phyloP scores from a whole-genome alignment of 306 rosid genomes.

The Casuarina cunninghamiana region DNA sequence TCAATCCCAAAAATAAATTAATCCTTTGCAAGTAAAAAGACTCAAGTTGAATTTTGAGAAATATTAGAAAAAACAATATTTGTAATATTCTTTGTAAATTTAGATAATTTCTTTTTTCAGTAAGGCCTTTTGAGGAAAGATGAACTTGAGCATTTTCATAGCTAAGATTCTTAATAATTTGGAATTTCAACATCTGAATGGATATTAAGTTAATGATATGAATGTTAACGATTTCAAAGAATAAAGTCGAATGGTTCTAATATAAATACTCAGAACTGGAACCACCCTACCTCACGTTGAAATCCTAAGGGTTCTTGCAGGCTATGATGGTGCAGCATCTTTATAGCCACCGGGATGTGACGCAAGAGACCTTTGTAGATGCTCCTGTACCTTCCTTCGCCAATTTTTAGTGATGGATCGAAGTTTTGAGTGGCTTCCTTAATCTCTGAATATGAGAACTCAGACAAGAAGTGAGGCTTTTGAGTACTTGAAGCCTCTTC shows the following conservation, averaged over 20 bases:
- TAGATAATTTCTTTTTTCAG: no score
- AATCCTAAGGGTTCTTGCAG: constrained; percentile 48
- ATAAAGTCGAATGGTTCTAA: constrained; percentile 3
- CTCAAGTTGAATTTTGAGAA: no score
- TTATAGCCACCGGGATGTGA: constrained; percentile 27
- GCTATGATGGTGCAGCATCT: constrained; percentile 36
- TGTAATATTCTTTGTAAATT: no score
- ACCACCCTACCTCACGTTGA: constrained; percentile 50
- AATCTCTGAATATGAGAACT: constrained; percentile 48
- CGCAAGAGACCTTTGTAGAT: neutral
- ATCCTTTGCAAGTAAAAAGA: no score
- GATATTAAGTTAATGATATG: neutral
- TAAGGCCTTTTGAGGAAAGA: no score
- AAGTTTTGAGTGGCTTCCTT: constrained; percentile 49
- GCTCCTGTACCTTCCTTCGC: constrained; percentile 56
- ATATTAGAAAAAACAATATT: no score
- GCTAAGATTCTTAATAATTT: neutral
- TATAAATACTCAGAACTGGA: neutral
- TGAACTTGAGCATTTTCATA: no score
- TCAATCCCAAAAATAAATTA: no score
- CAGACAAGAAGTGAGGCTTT: constrained; percentile 40
- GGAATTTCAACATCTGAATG: neutral
- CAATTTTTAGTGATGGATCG: constrained; percentile 46
- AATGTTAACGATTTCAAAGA: neutral
- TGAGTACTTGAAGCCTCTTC: constrained; percentile 2